Percentiles rank a stretch among this genome's conserved stretches.
phyloP scores from a whole-genome alignment of 1,139 yeast genomes.

The Geotrichum histeridarum region DNA sequence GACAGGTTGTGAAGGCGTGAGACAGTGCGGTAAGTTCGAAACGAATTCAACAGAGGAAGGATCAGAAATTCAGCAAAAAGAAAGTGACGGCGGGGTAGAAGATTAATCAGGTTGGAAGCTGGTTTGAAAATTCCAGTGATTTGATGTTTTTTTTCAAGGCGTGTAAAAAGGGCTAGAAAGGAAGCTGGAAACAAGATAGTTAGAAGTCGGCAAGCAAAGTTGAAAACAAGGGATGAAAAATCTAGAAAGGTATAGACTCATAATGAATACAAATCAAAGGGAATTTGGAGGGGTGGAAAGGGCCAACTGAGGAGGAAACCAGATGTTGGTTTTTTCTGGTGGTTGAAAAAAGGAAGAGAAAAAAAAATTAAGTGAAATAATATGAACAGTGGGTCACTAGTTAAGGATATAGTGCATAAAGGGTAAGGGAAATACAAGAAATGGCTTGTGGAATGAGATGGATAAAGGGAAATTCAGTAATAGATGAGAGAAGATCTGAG shows the following conservation, averaged over 20 bases:
- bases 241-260: constrained; percentile 3
- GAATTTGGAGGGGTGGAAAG: not conserved
- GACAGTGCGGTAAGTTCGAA: no score
- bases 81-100: no score
- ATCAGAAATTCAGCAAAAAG: no score
- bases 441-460: not conserved
- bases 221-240: not conserved
- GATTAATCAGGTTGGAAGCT: no score
- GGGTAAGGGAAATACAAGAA: not conserved
- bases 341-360: constrained; percentile 1
- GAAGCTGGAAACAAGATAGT: not conserved
- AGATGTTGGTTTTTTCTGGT: constrained; percentile 5
- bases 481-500: not conserved
- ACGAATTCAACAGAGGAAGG: no score
- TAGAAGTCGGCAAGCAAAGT: not conserved
- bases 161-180: constrained; percentile 4
- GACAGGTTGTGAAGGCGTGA: no score
- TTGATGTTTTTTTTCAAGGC: constrained; percentile 7
- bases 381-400: not conserved
- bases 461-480: not conserved
- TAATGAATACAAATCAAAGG: constrained; percentile 1
- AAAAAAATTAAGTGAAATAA: not conserved
- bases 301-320: not conserved
- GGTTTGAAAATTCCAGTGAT: no score
- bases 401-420: not conserved